A percentile compares a stretch with the other conserved stretches of the same genome.
These are phyloP conservation scores for Solanum hybrid DNA, from an alignment of 305 asterid species.

Conservation along the genomic window DNA sequence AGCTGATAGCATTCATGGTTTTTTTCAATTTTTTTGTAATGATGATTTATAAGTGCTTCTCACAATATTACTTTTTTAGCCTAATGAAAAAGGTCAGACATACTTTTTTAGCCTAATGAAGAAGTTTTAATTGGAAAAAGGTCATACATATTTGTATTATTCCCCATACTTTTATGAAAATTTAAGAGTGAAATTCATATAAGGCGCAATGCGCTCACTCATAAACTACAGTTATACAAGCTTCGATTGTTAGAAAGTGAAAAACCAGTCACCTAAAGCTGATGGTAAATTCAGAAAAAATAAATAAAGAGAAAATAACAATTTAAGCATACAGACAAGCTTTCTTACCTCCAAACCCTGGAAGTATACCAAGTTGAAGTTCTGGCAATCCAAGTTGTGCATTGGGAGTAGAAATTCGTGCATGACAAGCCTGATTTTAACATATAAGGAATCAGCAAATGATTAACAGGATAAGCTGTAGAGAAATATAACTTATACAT, in stretches of 20 bases:
- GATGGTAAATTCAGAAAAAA: background rate
- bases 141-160: too few species aligned
- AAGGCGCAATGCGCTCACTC: background rate
- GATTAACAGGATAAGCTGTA: background rate
- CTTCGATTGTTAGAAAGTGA: background rate
- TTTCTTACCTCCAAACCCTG: constrained; percentile 92
- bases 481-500: constrained; percentile 15
- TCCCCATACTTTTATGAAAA: background rate
- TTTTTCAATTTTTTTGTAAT: background rate
- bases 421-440: constrained; percentile 85
- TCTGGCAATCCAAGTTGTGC: constrained; percentile 96
- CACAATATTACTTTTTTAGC: background rate
- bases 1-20: background rate
- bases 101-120: background rate
- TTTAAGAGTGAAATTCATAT: background rate
- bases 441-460: constrained; percentile 8
- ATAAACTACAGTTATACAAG: background rate
- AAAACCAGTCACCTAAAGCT: background rate
- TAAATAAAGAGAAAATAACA: background rate
- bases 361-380: constrained; percentile 89
- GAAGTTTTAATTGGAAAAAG: background rate
- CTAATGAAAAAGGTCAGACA: background rate
- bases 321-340: background rate
- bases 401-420: constrained; percentile 74
- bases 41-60: background rate